Evolutionary conservation across 148 eudicot genomes (phyloP).

Genomic region (Persicaria tinctoria): DNA sequence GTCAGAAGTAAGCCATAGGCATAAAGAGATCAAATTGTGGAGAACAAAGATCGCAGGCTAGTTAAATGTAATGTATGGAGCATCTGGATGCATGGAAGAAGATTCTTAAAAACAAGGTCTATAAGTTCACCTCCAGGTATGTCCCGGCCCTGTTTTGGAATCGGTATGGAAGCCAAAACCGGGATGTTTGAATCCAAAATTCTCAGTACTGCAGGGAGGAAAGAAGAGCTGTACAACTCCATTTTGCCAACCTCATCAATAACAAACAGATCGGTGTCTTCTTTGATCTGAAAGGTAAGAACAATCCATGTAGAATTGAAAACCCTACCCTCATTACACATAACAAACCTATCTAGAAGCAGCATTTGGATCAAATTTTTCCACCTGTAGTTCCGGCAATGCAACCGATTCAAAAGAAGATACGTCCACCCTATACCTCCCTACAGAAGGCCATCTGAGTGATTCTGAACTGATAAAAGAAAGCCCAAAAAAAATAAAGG

Average conservation of each 20-base stretch:
- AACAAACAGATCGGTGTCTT: constrained; percentile 69
- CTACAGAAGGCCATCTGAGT: constrained; percentile 74
- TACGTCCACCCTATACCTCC: constrained; percentile 72
- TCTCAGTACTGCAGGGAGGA: constrained; percentile 79
- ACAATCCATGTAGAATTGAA: background rate
- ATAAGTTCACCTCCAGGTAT: constrained; percentile 67
- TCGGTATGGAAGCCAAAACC: constrained; percentile 70
- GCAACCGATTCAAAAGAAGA: constrained; percentile 80
- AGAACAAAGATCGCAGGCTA: background rate
- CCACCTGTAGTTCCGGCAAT: constrained; percentile 85
- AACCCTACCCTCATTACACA: background rate
- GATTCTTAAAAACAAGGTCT: too few relatives aligned
- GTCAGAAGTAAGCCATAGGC: background rate
- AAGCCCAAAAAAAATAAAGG: background rate
- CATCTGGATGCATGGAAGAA: background rate
- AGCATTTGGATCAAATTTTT: constrained; percentile 10
- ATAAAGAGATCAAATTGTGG: background rate
- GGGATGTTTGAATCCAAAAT: constrained; percentile 73
- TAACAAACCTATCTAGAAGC: background rate
- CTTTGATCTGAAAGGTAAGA: constrained; percentile 49
- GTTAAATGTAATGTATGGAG: background rate
- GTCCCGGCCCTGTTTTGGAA: constrained; percentile 69
- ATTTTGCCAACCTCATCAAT: constrained; percentile 95
- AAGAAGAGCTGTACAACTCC: constrained; percentile 84
- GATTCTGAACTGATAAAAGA: constrained; percentile 58